These are phyloP conservation scores for Candida nanaspora DNA, from an alignment of 805 yeast genomes.

Conservation along the genomic window DNA sequence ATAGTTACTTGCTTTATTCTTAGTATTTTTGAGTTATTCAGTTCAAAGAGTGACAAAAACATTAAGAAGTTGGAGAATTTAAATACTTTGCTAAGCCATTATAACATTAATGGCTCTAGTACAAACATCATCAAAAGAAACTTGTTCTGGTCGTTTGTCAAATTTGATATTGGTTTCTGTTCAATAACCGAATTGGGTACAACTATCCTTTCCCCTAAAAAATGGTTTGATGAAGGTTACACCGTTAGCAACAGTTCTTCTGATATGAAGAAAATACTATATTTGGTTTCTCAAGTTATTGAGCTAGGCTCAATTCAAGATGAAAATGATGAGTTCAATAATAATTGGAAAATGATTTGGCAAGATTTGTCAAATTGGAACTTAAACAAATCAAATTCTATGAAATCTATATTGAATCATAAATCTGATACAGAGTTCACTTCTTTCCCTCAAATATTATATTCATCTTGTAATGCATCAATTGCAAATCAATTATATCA, in stretches of 20 bases:
- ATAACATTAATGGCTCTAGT: constrained; percentile 31
- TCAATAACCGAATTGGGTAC: constrained; percentile 28
- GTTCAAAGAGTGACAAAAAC: constrained; percentile 31
- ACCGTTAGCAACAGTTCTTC: not conserved
- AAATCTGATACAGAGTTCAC: constrained; percentile 5
- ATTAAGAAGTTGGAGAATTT: constrained; percentile 32
- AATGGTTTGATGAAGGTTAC: constrained; percentile 19
- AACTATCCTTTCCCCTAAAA: constrained; percentile 17
- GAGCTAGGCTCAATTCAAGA: constrained; percentile 19
- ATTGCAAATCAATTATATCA: constrained; percentile 32
- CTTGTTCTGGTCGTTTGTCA: constrained; percentile 37
- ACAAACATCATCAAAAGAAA: constrained; percentile 27
- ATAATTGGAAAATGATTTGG: constrained; percentile 34
- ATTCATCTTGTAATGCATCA: constrained; percentile 29
- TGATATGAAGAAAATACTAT: constrained; percentile 11
- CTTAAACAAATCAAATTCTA: constrained; percentile 25
- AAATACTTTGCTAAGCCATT: constrained; percentile 29
- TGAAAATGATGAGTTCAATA: constrained; percentile 19
- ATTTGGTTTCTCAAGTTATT: constrained; percentile 23
- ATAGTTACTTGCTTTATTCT: constrained; percentile 33
- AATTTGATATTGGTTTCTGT: constrained; percentile 30
- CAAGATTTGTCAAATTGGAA: constrained; percentile 32
- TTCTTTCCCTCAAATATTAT: constrained; percentile 32
- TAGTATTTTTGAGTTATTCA: constrained; percentile 36
- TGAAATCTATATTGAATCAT: constrained; percentile 26